These are phyloP conservation scores for Microthlaspi erraticum DNA, from an alignment of 345 rosid genomes.

Conservation along the genomic window DNA sequence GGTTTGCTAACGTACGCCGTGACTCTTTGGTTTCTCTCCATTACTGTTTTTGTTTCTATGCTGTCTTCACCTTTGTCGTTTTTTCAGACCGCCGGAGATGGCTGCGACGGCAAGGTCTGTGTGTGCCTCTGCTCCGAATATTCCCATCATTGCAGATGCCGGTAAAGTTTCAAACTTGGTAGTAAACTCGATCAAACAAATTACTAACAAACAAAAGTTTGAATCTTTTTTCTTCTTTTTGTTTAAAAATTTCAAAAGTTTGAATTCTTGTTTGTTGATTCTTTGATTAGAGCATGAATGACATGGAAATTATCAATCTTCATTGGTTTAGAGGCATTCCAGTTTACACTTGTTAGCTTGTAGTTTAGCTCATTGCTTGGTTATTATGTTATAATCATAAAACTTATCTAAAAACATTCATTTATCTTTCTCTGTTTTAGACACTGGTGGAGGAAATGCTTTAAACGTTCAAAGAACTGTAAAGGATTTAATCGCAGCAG, in stretches of 20 bases:
- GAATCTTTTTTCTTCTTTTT: too few relatives aligned
- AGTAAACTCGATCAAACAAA: background rate
- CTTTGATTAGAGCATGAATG: background rate
- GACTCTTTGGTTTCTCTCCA: background rate
- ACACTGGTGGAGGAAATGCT: constrained; percentile 57
- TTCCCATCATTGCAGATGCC: constrained; percentile 54
- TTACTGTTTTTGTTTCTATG: background rate
- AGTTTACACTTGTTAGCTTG: background rate
- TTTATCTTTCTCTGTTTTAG: constrained; percentile 22
- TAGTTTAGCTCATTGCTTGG: background rate
- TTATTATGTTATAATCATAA: background rate
- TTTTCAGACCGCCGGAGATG: constrained; percentile 57
- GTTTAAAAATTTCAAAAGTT: too few relatives aligned
- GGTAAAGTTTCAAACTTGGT: constrained; percentile 31
- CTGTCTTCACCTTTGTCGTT: constrained; percentile 17
- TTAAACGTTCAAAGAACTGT: constrained; percentile 56
- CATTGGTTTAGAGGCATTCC: background rate
- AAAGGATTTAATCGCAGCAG: constrained; percentile 58
- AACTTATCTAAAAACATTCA: background rate
- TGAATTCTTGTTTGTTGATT: background rate
- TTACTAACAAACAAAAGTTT: background rate
- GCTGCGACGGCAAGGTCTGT: constrained; percentile 53
- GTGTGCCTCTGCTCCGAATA: constrained; percentile 52
- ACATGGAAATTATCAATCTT: background rate
- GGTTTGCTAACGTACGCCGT: constrained; percentile 52